phyloP scores from a whole-genome alignment of 208 protist genomes.

The Wallacemonas collosoma region DNA sequence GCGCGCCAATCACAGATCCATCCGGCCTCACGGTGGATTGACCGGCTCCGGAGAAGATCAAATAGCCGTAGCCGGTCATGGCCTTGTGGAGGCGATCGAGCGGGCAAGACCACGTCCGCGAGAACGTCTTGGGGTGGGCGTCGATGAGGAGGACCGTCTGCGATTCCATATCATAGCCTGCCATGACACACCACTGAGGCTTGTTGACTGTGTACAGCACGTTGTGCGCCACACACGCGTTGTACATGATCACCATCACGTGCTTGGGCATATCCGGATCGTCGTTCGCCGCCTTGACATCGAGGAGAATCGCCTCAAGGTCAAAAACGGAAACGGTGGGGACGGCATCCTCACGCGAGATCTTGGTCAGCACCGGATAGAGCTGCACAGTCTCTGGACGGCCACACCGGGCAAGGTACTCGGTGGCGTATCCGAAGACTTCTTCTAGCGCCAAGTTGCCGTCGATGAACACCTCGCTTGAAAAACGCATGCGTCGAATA shows the following conservation, averaged over 20 bases:
- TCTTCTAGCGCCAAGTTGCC: conserved; percentile 74
- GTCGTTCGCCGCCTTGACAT: conserved; percentile 73
- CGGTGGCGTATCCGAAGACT: conserved; percentile 79
- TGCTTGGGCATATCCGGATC: conserved; percentile 70
- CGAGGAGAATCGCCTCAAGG: conserved; percentile 80
- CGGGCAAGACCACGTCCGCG: conserved; percentile 77
- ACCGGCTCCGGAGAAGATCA: conserved; percentile 66
- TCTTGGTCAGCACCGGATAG: conserved; percentile 86
- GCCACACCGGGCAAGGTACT: conserved; percentile 57
- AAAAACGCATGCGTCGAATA: conserved; percentile 75
- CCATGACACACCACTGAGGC: conserved; percentile 85
- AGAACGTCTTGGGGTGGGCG: conserved; percentile 85
- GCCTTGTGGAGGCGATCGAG: conserved; percentile 88
- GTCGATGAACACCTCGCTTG: conserved; percentile 76
- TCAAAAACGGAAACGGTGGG: conserved; percentile 91
- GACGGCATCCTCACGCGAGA: conserved; percentile 84
- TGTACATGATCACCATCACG: conserved; percentile 91
- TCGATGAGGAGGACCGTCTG: conserved; percentile 86
- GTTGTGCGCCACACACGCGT: conserved; percentile 88
- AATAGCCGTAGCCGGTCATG: conserved; percentile 86
- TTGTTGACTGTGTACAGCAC: conserved; percentile 76
- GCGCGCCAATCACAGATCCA: conserved; percentile 52
- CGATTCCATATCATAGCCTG: conserved; percentile 86
- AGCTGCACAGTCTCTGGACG: conserved; percentile 53
- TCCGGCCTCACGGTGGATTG: conserved; percentile 10